Evolutionary conservation across 2,329 filamentous ascomycete genomes (phyloP).

Genomic region (Aspergillus puulaauensis): DNA sequence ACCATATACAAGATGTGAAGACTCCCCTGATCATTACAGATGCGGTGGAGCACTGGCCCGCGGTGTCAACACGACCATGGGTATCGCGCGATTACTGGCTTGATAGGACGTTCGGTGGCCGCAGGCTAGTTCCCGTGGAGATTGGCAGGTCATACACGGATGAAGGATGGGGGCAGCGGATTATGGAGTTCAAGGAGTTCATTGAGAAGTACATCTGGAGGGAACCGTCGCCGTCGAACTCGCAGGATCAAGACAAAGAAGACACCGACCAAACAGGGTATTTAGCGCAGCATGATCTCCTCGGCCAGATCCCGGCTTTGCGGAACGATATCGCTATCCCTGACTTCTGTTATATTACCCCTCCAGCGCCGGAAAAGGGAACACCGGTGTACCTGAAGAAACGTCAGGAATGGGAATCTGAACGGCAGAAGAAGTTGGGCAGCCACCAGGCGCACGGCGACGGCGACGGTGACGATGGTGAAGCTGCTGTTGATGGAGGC

Average conservation of each 20-base stretch:
- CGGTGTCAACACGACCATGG: constrained; percentile 69
- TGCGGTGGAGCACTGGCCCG: constrained; percentile 72
- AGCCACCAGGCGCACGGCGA: background rate
- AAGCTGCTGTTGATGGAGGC: background rate
- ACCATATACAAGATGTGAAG: constrained; percentile 52
- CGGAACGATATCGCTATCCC: constrained; percentile 74
- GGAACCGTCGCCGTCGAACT: constrained; percentile 4
- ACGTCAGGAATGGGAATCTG: constrained; percentile 22
- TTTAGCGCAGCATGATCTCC: constrained; percentile 86
- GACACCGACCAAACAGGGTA: constrained; percentile 61
- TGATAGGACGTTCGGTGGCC: constrained; percentile 69
- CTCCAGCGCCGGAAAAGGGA: constrained; percentile 55
- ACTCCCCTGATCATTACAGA: constrained; percentile 69
- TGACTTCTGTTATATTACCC: constrained; percentile 77
- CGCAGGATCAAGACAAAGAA: background rate
- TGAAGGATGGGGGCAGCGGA: constrained; percentile 76
- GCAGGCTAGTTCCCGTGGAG: constrained; percentile 81
- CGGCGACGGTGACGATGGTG: background rate
- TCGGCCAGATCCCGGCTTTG: constrained; percentile 76
- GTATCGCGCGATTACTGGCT: constrained; percentile 71
- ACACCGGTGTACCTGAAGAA: constrained; percentile 47
- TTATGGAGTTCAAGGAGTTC: constrained; percentile 74
- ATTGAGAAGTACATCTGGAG: constrained; percentile 59
- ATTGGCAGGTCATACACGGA: constrained; percentile 86
- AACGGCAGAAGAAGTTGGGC: constrained; percentile 1